Percentiles rank a stretch among this genome's conserved stretches.
Evolutionary conservation across 768 basidiomycete genomes (phyloP).

Genomic region (Pleurotus tuber-regium): DNA sequence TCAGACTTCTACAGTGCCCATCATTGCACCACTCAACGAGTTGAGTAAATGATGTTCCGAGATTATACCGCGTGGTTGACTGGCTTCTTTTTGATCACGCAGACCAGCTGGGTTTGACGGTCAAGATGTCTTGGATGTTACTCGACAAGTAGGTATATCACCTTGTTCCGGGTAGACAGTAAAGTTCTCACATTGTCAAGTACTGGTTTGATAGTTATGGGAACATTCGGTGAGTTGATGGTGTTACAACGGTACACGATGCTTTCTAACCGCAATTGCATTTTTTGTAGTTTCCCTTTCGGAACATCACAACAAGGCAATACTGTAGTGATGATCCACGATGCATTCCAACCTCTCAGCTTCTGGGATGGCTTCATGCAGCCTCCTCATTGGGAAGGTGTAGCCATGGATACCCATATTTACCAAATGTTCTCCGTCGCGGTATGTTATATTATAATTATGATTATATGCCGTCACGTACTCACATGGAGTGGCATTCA

Average conservation of each 20-base stretch:
- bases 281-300: slow-evolving; percentile 31
- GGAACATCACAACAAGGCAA: slow-evolving; percentile 49
- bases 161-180: neutral
- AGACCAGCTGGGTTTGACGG: slow-evolving; percentile 77
- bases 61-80: neutral
- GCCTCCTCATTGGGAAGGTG: slow-evolving; percentile 53
- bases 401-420: slow-evolving; percentile 77
- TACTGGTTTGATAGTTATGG: slow-evolving; percentile 77
- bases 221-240: slow-evolving; percentile 55
- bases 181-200: slow-evolving; percentile 29
- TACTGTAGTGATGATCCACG: slow-evolving; percentile 66
- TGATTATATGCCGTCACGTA: slow-evolving; percentile 1
- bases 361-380: slow-evolving; percentile 68
- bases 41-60: slow-evolving; percentile 24
- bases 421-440: slow-evolving; percentile 70
- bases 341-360: slow-evolving; percentile 74
- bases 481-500: neutral
- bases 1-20: slow-evolving; percentile 52
- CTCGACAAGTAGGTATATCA: slow-evolving; percentile 36
- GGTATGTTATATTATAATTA: slow-evolving; percentile 33
- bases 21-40: slow-evolving; percentile 82
- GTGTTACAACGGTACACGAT: neutral
- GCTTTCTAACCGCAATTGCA: slow-evolving; percentile 11
- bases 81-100: neutral
- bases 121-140: slow-evolving; percentile 43